Percentiles rank a stretch among this genome's conserved stretches.
Conservation (phyloP, 345 rosid species). For the Crucihimalaya himalaica region DNA sequence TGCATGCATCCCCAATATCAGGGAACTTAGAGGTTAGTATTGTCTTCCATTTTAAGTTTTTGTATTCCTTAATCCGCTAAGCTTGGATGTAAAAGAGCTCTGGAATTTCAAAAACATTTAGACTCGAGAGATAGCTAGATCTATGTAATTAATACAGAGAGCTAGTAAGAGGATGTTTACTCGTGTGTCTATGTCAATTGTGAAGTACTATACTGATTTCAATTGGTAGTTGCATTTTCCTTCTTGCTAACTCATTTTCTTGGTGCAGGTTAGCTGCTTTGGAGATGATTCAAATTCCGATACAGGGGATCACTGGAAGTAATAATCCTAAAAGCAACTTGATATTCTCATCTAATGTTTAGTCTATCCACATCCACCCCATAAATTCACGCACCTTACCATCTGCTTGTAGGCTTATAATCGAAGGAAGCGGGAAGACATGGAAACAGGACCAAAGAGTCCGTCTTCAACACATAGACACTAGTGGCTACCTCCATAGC, state of each 20-base stretch:
- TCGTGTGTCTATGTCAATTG: neutral
- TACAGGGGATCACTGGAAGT: constrained; percentile 98
- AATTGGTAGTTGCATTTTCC: neutral
- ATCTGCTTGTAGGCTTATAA: constrained; percentile 57
- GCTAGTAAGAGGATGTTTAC: neutral
- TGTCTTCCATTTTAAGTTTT: neutral
- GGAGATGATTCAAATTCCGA: constrained; percentile 93
- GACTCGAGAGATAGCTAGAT: neutral
- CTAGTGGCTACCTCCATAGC: constrained; percentile 90
- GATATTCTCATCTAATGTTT: neutral
- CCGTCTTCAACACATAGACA: constrained; percentile 94
- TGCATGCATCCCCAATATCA: constrained; percentile 92
- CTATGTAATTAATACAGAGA: neutral
- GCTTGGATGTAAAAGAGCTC: neutral
- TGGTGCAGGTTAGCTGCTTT: constrained; percentile 85
- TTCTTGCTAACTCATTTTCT: neutral
- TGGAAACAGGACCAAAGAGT: constrained; percentile 93
- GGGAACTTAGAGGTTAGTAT: constrained; percentile 86
- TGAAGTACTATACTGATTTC: neutral
- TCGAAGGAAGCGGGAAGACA: constrained; percentile 90
- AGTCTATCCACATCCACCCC: constrained; percentile 1
- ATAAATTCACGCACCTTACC: constrained; percentile 1
- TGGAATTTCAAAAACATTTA: neutral
- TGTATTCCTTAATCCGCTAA: neutral
- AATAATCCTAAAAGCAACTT: constrained; percentile 32